Evolutionary conservation across 768 basidiomycete species (phyloP).

Genomic region (Pisolithus sp.): DNA sequence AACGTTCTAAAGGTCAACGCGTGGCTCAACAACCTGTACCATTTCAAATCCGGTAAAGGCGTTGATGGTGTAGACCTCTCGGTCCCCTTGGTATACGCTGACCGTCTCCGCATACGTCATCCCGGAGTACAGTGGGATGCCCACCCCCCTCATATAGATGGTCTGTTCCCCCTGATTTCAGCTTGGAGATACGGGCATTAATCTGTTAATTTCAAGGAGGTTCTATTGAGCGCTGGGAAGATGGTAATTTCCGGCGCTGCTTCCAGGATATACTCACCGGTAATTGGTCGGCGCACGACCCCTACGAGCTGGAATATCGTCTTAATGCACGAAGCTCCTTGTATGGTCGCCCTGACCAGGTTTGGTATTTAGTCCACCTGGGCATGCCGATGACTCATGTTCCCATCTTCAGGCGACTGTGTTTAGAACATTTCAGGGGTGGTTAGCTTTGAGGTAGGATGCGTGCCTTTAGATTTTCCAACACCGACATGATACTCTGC

Average conservation of each 20-base stretch:
- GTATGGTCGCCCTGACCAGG: slow-evolving; percentile 52
- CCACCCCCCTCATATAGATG: slow-evolving; percentile 50
- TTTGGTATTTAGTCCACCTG: slow-evolving; percentile 11
- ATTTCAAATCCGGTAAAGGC: slow-evolving; percentile 32
- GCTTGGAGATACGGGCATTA: background rate
- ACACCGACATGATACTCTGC: background rate
- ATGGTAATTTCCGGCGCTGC: slow-evolving; percentile 49
- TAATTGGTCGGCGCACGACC: slow-evolving; percentile 59
- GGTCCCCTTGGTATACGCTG: slow-evolving; percentile 62
- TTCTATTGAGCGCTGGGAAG: slow-evolving; percentile 71
- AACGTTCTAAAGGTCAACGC: slow-evolving; percentile 50
- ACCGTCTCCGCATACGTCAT: slow-evolving; percentile 67
- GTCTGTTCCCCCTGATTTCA: slow-evolving; percentile 28
- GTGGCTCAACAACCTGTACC: slow-evolving; percentile 66
- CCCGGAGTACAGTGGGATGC: slow-evolving; percentile 52
- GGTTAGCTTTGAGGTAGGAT: slow-evolving; percentile 59
- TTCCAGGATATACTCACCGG: slow-evolving; percentile 58
- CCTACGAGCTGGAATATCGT: slow-evolving; percentile 55
- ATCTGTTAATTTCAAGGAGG: slow-evolving; percentile 40
- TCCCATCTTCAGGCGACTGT: slow-evolving; percentile 34
- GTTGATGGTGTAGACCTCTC: slow-evolving; percentile 53
- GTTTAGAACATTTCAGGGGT: slow-evolving; percentile 71
- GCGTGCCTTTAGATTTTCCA: background rate
- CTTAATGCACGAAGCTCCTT: slow-evolving; percentile 57
- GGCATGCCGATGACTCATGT: background rate